Conservation (phyloP, 1,139 yeast species). For the Candida sanyaensis region DNA sequence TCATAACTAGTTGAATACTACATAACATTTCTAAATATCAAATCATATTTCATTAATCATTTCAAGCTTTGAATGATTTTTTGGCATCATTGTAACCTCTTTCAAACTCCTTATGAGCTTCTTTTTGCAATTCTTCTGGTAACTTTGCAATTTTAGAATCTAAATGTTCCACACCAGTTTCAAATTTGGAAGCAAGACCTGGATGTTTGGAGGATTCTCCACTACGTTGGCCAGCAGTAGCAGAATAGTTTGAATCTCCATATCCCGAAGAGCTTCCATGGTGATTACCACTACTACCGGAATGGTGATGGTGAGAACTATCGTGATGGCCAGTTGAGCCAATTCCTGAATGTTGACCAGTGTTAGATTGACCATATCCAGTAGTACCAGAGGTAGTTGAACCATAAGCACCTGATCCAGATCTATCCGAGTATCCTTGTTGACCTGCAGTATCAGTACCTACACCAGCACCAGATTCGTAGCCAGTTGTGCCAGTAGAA, state of each 20-base stretch:
- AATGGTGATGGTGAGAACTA: neutral
- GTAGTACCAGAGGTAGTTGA: neutral
- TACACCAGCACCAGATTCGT: neutral
- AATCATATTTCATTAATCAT: neutral
- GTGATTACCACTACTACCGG: neutral
- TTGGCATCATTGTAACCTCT: constrained; percentile 38
- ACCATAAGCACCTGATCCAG: constrained; percentile 3
- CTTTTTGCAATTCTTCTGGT: constrained; percentile 31
- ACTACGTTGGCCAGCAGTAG: neutral
- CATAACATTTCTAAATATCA: neutral
- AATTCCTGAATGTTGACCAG: neutral
- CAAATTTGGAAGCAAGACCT: constrained; percentile 2
- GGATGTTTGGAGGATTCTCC: neutral
- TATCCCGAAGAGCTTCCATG: neutral
- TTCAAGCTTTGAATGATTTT: constrained; percentile 1
- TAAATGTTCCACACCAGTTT: constrained; percentile 15
- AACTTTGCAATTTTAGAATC: constrained; percentile 33
- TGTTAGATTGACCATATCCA: neutral
- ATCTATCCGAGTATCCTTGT: neutral
- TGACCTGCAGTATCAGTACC: constrained; percentile 1
- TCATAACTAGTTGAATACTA: neutral
- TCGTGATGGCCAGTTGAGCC: constrained; percentile 10
- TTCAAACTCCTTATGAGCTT: constrained; percentile 37
- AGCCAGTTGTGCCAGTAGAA: neutral
- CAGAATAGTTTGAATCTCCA: neutral